Conservation (phyloP, 106 monocot species). For the Acorus gramineus region DNA sequence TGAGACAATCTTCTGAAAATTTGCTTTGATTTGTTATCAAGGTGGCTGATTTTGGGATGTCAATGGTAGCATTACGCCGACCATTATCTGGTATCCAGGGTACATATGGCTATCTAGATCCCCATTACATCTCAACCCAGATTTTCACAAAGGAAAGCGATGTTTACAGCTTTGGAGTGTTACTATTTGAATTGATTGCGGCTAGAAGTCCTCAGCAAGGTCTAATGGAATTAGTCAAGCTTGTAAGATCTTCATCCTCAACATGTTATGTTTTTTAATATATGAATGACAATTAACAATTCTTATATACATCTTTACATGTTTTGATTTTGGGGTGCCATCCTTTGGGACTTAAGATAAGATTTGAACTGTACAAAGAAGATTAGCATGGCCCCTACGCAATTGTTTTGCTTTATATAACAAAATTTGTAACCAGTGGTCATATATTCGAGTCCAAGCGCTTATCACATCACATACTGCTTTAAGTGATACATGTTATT, state of each 20-base stretch:
- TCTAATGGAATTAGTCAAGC: conserved; percentile 91
- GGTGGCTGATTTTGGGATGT: conserved; percentile 96
- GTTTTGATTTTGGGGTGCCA: too few species aligned
- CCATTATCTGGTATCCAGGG: conserved; percentile 57
- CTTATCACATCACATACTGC: too few species aligned
- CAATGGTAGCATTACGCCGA: conserved; percentile 66
- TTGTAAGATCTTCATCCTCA: conserved; percentile 39
- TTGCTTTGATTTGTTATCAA: conserved; percentile 12
- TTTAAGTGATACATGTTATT: too few species aligned
- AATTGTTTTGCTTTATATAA: too few species aligned
- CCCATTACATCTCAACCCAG: conserved; percentile 80
- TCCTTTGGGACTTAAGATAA: too few species aligned
- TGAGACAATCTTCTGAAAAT: too few species aligned
- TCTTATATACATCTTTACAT: too few species aligned
- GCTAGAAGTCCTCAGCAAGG: conserved; percentile 86
- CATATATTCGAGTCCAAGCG: too few species aligned
- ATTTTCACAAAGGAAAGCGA: conserved; percentile 93
- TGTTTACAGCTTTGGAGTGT: conserved; percentile 90
- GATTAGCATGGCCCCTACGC: too few species aligned
- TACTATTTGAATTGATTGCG: conserved; percentile 89
- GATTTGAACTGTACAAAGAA: too few species aligned
- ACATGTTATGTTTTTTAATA: not conserved
- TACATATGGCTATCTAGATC: conserved; percentile 95
- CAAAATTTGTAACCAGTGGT: too few species aligned
- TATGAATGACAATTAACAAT: too few species aligned